Percentiles rank a stretch among this genome's conserved stretches.
Conservation (phyloP, 345 rosid species). For the Moringa oleifera region DNA sequence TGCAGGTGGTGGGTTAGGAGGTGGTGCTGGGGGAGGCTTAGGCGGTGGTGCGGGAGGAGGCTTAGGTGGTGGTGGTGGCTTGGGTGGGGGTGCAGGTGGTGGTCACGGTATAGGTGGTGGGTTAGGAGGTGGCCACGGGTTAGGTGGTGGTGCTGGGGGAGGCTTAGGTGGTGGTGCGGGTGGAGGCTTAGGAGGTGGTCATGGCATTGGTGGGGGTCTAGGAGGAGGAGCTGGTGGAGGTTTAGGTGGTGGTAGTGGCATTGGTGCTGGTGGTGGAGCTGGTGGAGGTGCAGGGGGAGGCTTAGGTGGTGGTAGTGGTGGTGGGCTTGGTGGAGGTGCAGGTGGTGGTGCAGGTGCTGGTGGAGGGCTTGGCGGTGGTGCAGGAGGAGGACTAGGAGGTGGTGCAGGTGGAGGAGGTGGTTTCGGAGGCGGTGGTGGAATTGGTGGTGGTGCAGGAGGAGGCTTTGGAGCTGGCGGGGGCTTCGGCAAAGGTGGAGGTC, state of each 20-base stretch:
- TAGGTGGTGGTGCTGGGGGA: slow-evolving; percentile 19
- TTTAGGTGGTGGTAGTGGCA: slow-evolving; percentile 11
- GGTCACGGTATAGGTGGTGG: too few relatives aligned
- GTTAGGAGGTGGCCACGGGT: not conserved
- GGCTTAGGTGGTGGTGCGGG: slow-evolving; percentile 18
- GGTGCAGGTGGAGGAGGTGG: slow-evolving; percentile 22
- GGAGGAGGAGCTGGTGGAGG: slow-evolving; percentile 17
- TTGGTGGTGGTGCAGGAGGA: slow-evolving; percentile 10
- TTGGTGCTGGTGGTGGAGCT: slow-evolving; percentile 13
- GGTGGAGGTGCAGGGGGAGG: slow-evolving; percentile 20
- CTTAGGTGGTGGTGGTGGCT: slow-evolving; percentile 1
- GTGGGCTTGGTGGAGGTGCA: slow-evolving; percentile 11
- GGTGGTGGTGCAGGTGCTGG: slow-evolving; percentile 20
- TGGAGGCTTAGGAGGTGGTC: too few relatives aligned
- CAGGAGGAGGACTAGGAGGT: slow-evolving; percentile 9
- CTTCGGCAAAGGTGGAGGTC: slow-evolving; percentile 7
- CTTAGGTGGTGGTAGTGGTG: slow-evolving; percentile 12
- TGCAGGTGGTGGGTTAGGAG: slow-evolving; percentile 23
- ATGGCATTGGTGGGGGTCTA: too few relatives aligned
- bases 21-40: slow-evolving; percentile 8
- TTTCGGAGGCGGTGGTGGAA: slow-evolving; percentile 16
- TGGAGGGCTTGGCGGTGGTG: slow-evolving; percentile 6
- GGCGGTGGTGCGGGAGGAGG: slow-evolving; percentile 20
- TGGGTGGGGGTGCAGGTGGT: slow-evolving; percentile 19
- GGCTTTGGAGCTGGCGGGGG: slow-evolving; percentile 18